A percentile compares a stretch with the other conserved stretches of the same genome.
phyloP scores from a whole-genome alignment of 257 asterid species.

The Phtheirospermum japonicum region DNA sequence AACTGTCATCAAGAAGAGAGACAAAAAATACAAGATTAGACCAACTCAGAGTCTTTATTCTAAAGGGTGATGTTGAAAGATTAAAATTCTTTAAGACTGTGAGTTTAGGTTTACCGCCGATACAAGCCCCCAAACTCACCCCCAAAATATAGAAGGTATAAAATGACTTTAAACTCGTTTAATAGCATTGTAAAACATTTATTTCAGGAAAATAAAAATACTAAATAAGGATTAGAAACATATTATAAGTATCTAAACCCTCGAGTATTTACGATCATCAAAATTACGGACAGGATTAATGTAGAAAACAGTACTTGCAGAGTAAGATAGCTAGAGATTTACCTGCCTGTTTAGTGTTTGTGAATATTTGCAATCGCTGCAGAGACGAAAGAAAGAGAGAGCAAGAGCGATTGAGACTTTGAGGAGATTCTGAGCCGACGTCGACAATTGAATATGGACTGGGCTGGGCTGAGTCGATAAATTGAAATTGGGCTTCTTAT shows the following conservation, averaged over 20 bases:
- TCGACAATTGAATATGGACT: not conserved
- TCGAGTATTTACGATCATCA: not conserved
- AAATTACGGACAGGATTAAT: not conserved
- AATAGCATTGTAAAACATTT: not conserved
- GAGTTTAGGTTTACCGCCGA: not conserved
- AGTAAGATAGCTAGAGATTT: not conserved
- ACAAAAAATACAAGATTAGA: not conserved
- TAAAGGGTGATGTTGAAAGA: not conserved
- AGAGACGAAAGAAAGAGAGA: not conserved
- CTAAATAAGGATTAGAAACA: not conserved
- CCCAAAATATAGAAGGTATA: not conserved
- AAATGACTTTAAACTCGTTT: not conserved
- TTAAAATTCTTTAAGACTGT: not conserved
- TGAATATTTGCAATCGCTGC: conserved; percentile 11
- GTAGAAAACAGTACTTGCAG: not conserved
- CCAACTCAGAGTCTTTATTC: conserved; percentile 8
- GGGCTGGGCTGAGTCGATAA: too few relatives aligned
- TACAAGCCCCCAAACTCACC: too few relatives aligned
- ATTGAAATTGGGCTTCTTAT: too few relatives aligned
- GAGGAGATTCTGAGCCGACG: not conserved
- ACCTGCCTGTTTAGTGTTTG: conserved; percentile 17
- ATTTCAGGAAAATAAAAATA: not conserved
- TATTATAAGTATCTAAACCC: conserved; percentile 10
- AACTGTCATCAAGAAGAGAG: conserved; percentile 20
- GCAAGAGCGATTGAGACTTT: not conserved